Base-by-base conservation (phyloP, 2,329 filamentous ascomycete genomes). In the Aquanectria penicillioides region DNA sequence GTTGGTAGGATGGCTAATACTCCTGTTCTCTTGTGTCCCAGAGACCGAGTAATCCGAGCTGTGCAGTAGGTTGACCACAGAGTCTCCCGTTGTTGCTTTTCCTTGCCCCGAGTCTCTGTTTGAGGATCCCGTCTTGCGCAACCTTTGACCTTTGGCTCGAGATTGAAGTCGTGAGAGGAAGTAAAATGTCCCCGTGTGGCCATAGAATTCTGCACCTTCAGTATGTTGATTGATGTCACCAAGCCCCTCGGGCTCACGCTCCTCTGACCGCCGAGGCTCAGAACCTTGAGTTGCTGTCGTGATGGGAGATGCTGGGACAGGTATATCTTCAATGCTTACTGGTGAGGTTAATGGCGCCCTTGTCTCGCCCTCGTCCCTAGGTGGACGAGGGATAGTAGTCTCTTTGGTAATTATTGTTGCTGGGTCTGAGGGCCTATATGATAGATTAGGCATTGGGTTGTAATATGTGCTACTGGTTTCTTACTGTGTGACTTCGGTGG, bases 141-240 rank as follows among this genome's bases (percentile, higher is more conserved):
- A 33, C 22, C 28, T 33, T 7, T 41, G 28, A 11, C 41, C 23
- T 28, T 56, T 55, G n/a, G 44, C 57, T 23, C 46, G 44, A 8
- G 50, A 50, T 29, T 29, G 51, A 18, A 59, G 36, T 5, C 33
- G 33, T 10, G 57, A 56, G 9, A 59, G 44, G 17, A 59, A 59
- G 15, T 59, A 59, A 31, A 59, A 59, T 8, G 57, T 59, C 8
- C 57, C 57, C 4, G 28, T 59, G 3, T 46, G 37, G 2, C 51
- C 51, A 22, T 59, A 59, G 26, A 59, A 59, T 25, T 59, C 57
- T 10, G 57, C 54, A 8, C 57, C 57, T 28, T 47, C 51, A 6
- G 51, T 59, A 31, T 56, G 57, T 12, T 50, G 50, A 28, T 59
- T 59, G 31, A 59, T 53, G 18, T 44, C 43, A n/a, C 51, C 57